Conservation (phyloP, 495 filamentous ascomycete genomes). For the Daldinia childiae region DNA sequence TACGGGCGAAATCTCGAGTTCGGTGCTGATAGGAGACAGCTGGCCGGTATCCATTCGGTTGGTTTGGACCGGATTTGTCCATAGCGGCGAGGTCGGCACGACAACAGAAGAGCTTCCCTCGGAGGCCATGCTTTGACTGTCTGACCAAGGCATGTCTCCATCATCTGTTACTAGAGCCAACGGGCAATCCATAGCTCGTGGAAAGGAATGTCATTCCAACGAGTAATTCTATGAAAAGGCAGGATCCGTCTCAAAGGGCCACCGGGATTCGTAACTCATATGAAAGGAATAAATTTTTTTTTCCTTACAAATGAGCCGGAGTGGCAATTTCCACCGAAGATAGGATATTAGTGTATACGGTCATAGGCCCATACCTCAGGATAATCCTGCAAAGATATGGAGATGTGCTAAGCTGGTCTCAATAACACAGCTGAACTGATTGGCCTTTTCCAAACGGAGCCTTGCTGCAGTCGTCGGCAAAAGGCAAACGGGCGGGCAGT, state of each 20-base stretch:
- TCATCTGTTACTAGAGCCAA: slow-evolving; percentile 53
- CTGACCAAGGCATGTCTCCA: slow-evolving; percentile 55
- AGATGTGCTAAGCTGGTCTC: slow-evolving; percentile 37
- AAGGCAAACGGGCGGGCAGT: slow-evolving; percentile 44
- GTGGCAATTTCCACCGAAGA: slow-evolving; percentile 37
- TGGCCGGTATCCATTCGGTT: slow-evolving; percentile 54
- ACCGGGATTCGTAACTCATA: slow-evolving; percentile 32
- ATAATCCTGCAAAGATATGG: slow-evolving; percentile 37
- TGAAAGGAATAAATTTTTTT: slow-evolving; percentile 17
- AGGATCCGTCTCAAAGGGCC: slow-evolving; percentile 24
- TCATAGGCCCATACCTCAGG: slow-evolving; percentile 40
- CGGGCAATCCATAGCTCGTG: slow-evolving; percentile 53
- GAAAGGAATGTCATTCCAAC: slow-evolving; percentile 39
- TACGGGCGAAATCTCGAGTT: slow-evolving; percentile 51
- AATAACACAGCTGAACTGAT: slow-evolving; percentile 29
- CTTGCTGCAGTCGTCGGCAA: slow-evolving; percentile 42
- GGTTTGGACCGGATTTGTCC: slow-evolving; percentile 48
- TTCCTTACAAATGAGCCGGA: slow-evolving; percentile 22
- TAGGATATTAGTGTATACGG: slow-evolving; percentile 35
- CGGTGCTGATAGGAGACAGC: slow-evolving; percentile 61
- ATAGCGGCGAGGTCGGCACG: slow-evolving; percentile 50
- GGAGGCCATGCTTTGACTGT: slow-evolving; percentile 56
- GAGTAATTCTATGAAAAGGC: slow-evolving; percentile 32
- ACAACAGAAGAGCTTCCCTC: slow-evolving; percentile 51
- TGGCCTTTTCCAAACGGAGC: slow-evolving; percentile 39